Base-by-base conservation (phyloP, 2,329 filamentous ascomycete genomes). In the Alternaria metachromatica region DNA sequence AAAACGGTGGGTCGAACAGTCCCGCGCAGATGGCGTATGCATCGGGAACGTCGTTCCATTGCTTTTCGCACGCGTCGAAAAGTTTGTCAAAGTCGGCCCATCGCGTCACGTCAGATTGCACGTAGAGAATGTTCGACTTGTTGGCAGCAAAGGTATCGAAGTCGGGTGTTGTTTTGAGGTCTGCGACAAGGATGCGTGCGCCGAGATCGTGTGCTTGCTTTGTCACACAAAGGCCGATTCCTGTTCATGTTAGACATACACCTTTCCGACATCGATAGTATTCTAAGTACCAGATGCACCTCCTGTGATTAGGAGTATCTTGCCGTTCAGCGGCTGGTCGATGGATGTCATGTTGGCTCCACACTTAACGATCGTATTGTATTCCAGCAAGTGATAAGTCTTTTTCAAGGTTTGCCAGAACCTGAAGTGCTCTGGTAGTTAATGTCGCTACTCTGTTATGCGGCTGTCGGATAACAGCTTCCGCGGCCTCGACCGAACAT, bases 231-330 rank as follows among this genome's bases (percentile, higher is more conserved):
- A 80, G 69, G 20, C 76, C 76, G 46, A 80, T 80, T 20, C 77
- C 77, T 77, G n/a, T 8, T 18, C 33, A 58, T 44, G 5, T 44
- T 65, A 20, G 10, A 11, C 33, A 15, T n/a, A 21, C 33, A 12
- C 6, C 20, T 13, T 37, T 5, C 9, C 15, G 15, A 5, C 8
- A 33, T 48, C 15, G 15, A 18, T 15, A 33, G 30, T 33, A 15
- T 33, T 33, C 30, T 33, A 15, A n/a, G 2, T 62, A 76, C 75
- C 76, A 58, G 76, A 80, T 60, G 76, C 78, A 12, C 76, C 78
- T 20, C 78, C 78, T 0, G 78, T 80, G 55, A 80, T 72, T 2
- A 77, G 67, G 18, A 78, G 69, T 61, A 80, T 76, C 51, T 76
- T 78, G 55, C 65, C 68, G 15, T 74, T 69, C 5, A 80, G 60